Conservation (phyloP, 495 filamentous ascomycete species). For the Echria macrotheca region DNA sequence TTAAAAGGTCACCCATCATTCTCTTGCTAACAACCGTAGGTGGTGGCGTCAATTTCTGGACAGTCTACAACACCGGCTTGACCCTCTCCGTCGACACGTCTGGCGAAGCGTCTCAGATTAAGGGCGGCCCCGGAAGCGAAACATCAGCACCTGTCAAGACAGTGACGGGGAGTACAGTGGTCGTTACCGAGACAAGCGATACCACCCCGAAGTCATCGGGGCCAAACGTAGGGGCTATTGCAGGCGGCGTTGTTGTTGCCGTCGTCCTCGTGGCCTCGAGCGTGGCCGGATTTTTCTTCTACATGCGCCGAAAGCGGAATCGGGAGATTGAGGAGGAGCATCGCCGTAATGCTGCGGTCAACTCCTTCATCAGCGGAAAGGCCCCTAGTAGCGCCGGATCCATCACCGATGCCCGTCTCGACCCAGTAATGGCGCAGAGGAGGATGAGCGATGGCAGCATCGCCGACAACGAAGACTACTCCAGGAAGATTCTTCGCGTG, state of each 20-base stretch:
- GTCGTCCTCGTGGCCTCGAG: conserved; percentile 64
- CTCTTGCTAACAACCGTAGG: too few species aligned
- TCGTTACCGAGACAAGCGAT: conserved; percentile 15
- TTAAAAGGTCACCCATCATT: too few species aligned
- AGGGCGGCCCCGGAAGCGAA: neutral
- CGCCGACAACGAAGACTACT: conserved; percentile 96
- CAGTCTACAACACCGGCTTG: conserved; percentile 48
- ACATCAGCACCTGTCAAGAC: conserved; percentile 4
- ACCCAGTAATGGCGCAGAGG: conserved; percentile 80
- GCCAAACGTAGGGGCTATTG: conserved; percentile 61
- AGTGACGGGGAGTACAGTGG: conserved; percentile 11
- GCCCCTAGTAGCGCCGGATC: conserved; percentile 51
- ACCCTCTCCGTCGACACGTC: conserved; percentile 18
- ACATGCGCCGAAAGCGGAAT: conserved; percentile 66
- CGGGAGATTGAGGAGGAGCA: conserved; percentile 74
- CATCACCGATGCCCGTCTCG: conserved; percentile 76
- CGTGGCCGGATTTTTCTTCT: conserved; percentile 66
- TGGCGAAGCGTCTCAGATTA: neutral
- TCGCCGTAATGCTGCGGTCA: conserved; percentile 65
- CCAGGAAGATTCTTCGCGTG: conserved; percentile 90
- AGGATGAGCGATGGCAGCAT: conserved; percentile 96
- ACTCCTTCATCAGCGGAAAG: conserved; percentile 60
- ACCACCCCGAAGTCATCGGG: conserved; percentile 43
- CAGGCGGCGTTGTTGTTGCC: conserved; percentile 82
- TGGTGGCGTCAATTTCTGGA: conserved; percentile 42